Percentiles rank a stretch among this genome's conserved stretches.
Evolutionary conservation across 2,329 filamentous ascomycete species (phyloP).

Genomic region (Setomelanomma holmii): DNA sequence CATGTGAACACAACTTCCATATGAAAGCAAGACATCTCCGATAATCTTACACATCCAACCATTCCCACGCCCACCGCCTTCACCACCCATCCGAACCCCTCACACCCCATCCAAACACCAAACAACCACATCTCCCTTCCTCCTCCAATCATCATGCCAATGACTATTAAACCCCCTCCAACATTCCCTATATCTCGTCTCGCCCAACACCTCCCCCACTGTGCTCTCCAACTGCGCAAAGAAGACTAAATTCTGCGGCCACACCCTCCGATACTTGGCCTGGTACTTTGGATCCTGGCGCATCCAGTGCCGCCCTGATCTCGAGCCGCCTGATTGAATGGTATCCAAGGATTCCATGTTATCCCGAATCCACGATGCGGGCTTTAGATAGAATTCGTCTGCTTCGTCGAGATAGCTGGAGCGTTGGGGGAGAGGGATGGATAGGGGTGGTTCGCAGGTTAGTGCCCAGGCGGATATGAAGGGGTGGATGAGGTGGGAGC

Average conservation of each 20-base stretch:
- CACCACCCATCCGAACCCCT: not conserved
- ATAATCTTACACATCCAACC: not conserved
- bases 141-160: slow-evolving; percentile 68
- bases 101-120: slow-evolving; percentile 55
- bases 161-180: slow-evolving; percentile 67
- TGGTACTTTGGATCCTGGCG: slow-evolving; percentile 30
- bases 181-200: slow-evolving; percentile 63
- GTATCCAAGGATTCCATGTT: slow-evolving; percentile 50
- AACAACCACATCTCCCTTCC: slow-evolving; percentile 68
- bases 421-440: slow-evolving; percentile 68
- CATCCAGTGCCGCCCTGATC: slow-evolving; percentile 32
- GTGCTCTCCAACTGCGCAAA: slow-evolving; percentile 65
- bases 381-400: slow-evolving; percentile 82
- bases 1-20: no score
- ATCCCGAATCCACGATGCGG: slow-evolving; percentile 52
- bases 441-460: slow-evolving; percentile 86
- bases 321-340: slow-evolving; percentile 23
- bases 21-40: not conserved
- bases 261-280: slow-evolving; percentile 30
- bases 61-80: not conserved
- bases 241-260: slow-evolving; percentile 59
- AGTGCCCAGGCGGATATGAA: slow-evolving; percentile 81
- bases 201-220: slow-evolving; percentile 52
- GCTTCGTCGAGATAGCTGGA: slow-evolving; percentile 83
- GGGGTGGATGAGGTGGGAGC: slow-evolving; percentile 81